A percentile compares a stretch with the other conserved stretches of the same genome.
Evolutionary conservation across 495 filamentous ascomycete species (phyloP).

Genomic region (Penicillium canariense): DNA sequence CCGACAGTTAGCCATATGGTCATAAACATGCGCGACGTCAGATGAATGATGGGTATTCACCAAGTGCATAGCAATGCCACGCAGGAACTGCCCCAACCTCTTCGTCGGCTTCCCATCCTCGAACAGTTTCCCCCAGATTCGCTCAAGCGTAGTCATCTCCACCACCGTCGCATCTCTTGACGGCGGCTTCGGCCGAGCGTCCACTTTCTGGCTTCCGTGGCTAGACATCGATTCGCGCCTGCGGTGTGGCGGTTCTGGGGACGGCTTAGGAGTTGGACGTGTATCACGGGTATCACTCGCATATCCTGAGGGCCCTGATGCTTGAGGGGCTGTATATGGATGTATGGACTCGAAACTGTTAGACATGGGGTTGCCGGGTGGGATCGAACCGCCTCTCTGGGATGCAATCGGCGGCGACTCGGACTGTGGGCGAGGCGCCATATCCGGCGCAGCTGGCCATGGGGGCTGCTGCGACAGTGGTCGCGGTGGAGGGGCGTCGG

Average conservation of each 20-base stretch:
- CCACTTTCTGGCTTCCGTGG: constrained; percentile 32
- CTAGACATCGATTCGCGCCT: constrained; percentile 33
- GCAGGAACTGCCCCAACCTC: constrained; percentile 68
- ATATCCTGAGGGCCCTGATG: constrained; percentile 17
- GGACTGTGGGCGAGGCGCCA: constrained; percentile 29
- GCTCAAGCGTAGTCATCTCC: constrained; percentile 61
- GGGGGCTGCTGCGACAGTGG: constrained; percentile 34
- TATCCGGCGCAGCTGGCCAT: constrained; percentile 26
- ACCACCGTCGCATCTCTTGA: constrained; percentile 44
- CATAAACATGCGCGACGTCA: not conserved
- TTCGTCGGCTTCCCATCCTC: constrained; percentile 66
- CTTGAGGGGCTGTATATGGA: constrained; percentile 35
- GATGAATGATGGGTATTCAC: constrained; percentile 43
- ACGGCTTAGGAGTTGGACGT: constrained; percentile 26
- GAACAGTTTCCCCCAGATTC: constrained; percentile 77
- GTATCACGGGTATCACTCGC: constrained; percentile 25
- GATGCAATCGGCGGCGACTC: constrained; percentile 27
- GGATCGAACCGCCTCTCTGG: constrained; percentile 20
- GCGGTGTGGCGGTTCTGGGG: constrained; percentile 20
- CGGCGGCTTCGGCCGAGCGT: constrained; percentile 44
- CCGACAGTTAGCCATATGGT: not conserved
- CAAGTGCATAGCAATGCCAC: constrained; percentile 75
- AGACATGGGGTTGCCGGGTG: constrained; percentile 19
- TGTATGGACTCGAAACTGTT: constrained; percentile 39
- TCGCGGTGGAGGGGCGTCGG: constrained; percentile 27